Base-by-base conservation (phyloP, 257 asterid genomes). In the Schizonepeta tenuifolia region DNA sequence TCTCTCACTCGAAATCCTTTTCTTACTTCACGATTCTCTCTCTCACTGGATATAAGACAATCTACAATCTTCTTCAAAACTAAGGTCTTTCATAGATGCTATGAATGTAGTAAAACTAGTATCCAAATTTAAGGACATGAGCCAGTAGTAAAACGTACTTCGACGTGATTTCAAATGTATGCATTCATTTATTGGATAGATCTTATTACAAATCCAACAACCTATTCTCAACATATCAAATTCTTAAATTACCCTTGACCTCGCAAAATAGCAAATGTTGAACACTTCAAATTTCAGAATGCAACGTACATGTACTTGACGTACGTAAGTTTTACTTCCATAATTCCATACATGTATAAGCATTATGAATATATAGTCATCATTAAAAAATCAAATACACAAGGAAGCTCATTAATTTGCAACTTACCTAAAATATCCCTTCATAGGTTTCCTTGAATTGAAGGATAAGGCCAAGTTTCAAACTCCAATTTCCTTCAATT, bases 151-250 rank as follows among this genome's bases (percentile, higher is more conserved):
- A 31, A 31, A 31, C 3, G 35, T 31, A 31, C 49, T 35, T 12
- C 14, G 18, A 35, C 41, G 15, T 53, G 63, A 68, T 47, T 1
- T 17, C 3, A 14, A 11, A 71, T 44, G 49, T 31, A 43, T 0
- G 11, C 26, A 41, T 26, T 11, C 9, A 58, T 70, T 6, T 50
- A 54, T 38, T 55, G 46, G 55, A 55, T 55, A 57, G 21, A 26
- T 58, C 49, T 58, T 67, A 71, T 15, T 10, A 44, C 5, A 44
- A 58, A 65, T 65, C 70, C 50, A 12, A 10, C n/a, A 65, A 13
- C 22, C 40, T 65, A 15, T 43, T 13, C 14, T 43, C 13, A 13
- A 13, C 22, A 21, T 20, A 3, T 26, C 69, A 40, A 17, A 61
- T 64, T 43, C 59, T 70, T 24, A 26, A 57, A 28, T 21, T 40